A percentile compares a stretch with the other conserved stretches of the same genome.
Evolutionary conservation across 331 rosid species (phyloP).

Genomic region (Arachis monticola): DNA sequence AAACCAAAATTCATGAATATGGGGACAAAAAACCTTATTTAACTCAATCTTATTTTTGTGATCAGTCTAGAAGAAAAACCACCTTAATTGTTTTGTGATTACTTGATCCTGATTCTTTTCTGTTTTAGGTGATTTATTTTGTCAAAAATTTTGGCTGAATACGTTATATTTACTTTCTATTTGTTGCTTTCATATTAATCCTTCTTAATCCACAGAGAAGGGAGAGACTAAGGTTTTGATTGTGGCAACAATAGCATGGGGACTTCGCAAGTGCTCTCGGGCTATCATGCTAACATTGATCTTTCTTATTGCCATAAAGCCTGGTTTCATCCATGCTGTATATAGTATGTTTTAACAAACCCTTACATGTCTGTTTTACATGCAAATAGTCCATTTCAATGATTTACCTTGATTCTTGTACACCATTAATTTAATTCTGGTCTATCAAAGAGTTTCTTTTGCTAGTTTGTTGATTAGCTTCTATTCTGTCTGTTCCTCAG

Average conservation of each 20-base stretch:
- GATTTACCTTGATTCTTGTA: conserved; percentile 37
- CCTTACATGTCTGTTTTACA: conserved; percentile 3
- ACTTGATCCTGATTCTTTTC: conserved; percentile 8
- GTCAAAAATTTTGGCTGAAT: neutral
- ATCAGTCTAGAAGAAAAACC: conserved; percentile 13
- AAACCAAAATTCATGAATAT: too few relatives aligned
- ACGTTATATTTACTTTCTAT: conserved; percentile 11
- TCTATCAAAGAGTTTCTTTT: conserved; percentile 30
- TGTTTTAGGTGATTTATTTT: neutral
- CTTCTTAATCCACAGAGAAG: conserved; percentile 57
- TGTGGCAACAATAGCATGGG: conserved; percentile 98
- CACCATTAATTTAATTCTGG: conserved; percentile 13
- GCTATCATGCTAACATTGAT: conserved; percentile 83
- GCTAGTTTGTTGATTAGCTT: conserved; percentile 51
- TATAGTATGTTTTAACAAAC: conserved; percentile 71
- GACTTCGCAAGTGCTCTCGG: conserved; percentile 87
- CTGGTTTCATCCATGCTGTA: conserved; percentile 97
- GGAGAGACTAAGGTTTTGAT: conserved; percentile 95
- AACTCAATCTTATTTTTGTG: conserved; percentile 6
- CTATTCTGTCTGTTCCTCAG: conserved; percentile 60
- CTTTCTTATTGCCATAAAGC: conserved; percentile 88
- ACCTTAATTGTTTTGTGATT: neutral
- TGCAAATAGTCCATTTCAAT: neutral
- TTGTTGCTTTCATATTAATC: conserved; percentile 16
- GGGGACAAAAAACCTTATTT: too few relatives aligned